Evolutionary conservation across 306 rosid genomes (phyloP), one percentile per base, ranked within the genome.

Genomic region (Acacia acuminata): DNA sequence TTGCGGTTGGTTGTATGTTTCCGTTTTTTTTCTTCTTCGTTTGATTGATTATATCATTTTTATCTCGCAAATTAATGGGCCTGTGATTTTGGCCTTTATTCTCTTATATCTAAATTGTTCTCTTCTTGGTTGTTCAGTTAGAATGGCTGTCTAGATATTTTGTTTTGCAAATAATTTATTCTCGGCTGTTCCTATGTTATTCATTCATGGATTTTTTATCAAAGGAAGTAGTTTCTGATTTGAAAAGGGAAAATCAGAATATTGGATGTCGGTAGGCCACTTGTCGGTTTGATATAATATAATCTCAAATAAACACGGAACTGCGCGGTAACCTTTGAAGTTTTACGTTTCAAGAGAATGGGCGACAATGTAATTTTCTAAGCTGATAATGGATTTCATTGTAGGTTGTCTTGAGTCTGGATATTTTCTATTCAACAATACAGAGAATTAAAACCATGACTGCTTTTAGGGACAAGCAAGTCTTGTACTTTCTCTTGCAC

Each of bases 321-420:
- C 61, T 22, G 30, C 48, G 30, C 10, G 50, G 24, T 50, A 19
- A 58, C 27, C 11, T 76, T 53, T 63, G 13, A 63, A 71, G 48
- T 32, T 71, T 48, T 22, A 7, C 68, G 24, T 30, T 76, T 71
- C 76, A 34, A 24, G 12, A 48, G 47, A 30, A 66, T 45, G 30
- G 53, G 27, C 51, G 78, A 70, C 43, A 73, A 40, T 20, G 25
- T 30, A 48, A 44, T 75, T 16, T 69, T 73, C 16, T 12, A 66
- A 45, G 68, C 14, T 40, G 81, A 45, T 36, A 34, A 19, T 47
- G 75, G 71, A 76, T 38, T 81, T 78, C 67, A 42, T 70, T 65
- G 44, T 17, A 45, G 22, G 42, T 13, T 74, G 45, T 73, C 79
- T 71, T 73, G 34, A 36, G 48, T 76, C 40, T 77, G 63, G 56